Evolutionary conservation across 345 rosid species (phyloP).

Genomic region (Citrus sinensis): DNA sequence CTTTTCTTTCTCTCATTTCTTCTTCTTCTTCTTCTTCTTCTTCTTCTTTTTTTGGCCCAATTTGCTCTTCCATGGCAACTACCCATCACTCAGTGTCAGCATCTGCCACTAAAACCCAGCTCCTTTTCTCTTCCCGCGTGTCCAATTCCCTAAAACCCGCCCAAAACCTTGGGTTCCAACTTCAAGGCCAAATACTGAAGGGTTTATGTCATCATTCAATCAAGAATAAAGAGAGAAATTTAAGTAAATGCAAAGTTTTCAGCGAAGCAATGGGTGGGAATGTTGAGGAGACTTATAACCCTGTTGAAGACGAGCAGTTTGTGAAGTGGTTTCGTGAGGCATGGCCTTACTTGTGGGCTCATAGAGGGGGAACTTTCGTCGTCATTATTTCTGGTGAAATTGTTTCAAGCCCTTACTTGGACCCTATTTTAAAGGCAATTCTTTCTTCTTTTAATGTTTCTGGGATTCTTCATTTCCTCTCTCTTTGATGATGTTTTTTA

Average conservation of each 20-base stretch:
- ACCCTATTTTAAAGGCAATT: constrained; percentile 66
- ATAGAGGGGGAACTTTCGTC: constrained; percentile 73
- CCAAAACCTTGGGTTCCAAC: background rate
- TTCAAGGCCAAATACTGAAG: background rate
- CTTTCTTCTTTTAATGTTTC: background rate
- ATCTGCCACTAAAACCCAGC: background rate
- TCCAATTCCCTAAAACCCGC: background rate
- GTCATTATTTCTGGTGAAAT: constrained; percentile 71
- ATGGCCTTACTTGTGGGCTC: constrained; percentile 95
- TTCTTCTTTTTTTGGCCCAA: background rate
- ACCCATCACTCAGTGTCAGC: background rate
- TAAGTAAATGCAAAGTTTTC: constrained; percentile 28
- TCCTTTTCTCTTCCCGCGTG: background rate
- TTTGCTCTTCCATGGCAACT: constrained; percentile 7
- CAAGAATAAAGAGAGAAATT: background rate
- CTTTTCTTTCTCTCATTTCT: background rate
- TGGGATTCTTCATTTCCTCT: too few species aligned
- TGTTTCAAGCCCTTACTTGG: constrained; percentile 51
- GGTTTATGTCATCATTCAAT: background rate
- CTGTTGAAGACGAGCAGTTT: constrained; percentile 62
- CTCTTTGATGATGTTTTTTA: too few species aligned
- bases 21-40: too few species aligned
- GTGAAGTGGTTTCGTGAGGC: constrained; percentile 98
- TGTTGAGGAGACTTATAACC: constrained; percentile 30
- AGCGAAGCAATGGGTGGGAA: constrained; percentile 29